These are phyloP conservation scores for Nasturtium officinale DNA, from an alignment of 345 rosid genomes.

Conservation along the genomic window DNA sequence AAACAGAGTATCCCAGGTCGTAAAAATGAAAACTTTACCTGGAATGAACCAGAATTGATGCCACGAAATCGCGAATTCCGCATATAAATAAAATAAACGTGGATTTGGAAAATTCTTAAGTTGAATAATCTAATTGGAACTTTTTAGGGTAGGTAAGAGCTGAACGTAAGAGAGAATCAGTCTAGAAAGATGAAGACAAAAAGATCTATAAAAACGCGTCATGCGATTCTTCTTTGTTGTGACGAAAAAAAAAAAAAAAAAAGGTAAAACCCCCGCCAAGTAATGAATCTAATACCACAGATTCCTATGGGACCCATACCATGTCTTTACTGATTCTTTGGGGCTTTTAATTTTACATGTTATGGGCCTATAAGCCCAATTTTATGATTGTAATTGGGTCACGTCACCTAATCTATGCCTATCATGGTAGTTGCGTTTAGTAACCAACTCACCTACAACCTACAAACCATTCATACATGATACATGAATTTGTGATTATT, in stretches of 20 bases:
- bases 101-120: neutral
- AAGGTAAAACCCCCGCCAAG: conserved; percentile 37
- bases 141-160: conserved; percentile 26
- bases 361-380: conserved; percentile 10
- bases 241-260: conserved; percentile 21
- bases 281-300: conserved; percentile 42
- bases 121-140: conserved; percentile 2
- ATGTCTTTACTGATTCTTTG: conserved; percentile 18
- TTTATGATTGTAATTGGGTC: conserved; percentile 11
- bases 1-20: conserved; percentile 20
- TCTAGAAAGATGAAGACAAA: conserved; percentile 20
- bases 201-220: conserved; percentile 42
- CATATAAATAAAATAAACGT: conserved; percentile 18
- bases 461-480: conserved; percentile 28
- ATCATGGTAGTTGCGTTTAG: conserved; percentile 32
- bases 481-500: no score
- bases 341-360: conserved; percentile 4
- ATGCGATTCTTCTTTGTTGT: neutral
- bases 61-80: conserved; percentile 36
- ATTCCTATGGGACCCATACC: conserved; percentile 39
- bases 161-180: conserved; percentile 5
- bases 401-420: conserved; percentile 22
- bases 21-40: conserved; percentile 22
- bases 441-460: conserved; percentile 32
- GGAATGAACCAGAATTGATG: conserved; percentile 34